Conservation (phyloP, 805 yeast species). For the Monosporozyma unispora region DNA sequence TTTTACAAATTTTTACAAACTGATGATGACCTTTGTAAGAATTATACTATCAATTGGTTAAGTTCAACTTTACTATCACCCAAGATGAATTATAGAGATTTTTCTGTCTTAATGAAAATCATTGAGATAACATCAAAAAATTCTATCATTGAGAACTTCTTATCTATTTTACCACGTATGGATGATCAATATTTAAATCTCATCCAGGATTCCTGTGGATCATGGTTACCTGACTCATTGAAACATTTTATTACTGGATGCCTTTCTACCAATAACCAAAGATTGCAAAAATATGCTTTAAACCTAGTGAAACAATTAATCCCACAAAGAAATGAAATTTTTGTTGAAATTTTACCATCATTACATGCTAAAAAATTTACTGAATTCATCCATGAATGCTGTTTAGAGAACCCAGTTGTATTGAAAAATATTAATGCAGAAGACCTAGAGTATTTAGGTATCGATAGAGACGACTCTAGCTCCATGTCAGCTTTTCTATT, state of each 20-base stretch:
- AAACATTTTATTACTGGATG: not conserved
- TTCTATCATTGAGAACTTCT: constrained; percentile 13
- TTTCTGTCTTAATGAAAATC: constrained; percentile 11
- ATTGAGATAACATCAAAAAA: constrained; percentile 11
- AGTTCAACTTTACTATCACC: constrained; percentile 19
- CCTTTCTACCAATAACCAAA: not conserved
- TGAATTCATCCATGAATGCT: not conserved
- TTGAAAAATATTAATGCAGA: not conserved
- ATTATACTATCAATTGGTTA: constrained; percentile 18
- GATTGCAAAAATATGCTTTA: not conserved
- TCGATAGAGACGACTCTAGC: not conserved
- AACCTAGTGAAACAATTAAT: not conserved
- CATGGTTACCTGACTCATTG: not conserved
- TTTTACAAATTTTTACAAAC: constrained; percentile 8
- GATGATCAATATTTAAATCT: not conserved
- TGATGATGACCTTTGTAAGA: constrained; percentile 6
- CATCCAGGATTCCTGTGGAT: not conserved
- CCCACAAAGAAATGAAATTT: not conserved
- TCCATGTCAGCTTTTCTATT: not conserved
- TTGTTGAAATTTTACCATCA: not conserved
- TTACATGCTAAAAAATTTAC: not conserved
- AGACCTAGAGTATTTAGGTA: not conserved
- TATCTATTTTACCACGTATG: constrained; percentile 4
- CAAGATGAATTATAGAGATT: constrained; percentile 9
- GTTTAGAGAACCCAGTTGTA: not conserved